Evolutionary conservation across 1,284 basidiomycete genomes (phyloP), one percentile per base, ranked within the genome.

Genomic region (Neolentinus lepideus): DNA sequence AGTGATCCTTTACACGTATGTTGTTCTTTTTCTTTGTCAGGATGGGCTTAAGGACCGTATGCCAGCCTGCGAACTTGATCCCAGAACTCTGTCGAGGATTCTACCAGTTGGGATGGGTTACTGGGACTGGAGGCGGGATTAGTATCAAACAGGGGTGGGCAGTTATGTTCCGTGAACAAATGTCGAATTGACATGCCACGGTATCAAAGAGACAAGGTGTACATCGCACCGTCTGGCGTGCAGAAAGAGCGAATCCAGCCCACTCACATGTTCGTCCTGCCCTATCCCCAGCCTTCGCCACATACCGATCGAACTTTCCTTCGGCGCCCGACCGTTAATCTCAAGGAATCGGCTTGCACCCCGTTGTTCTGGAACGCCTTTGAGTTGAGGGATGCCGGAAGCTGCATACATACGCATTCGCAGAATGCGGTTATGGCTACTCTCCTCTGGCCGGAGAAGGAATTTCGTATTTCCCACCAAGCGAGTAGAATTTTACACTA

Each of bases 341-440:
- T 92, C 59, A 90, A 87, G 63, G 89, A 92, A 64, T 88, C 85
- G 1, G 87, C 87, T 1, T 92, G 90, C 68, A 93, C 91, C 0
- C 92, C 91, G 6, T 72, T 94, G n/a, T 94, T 94, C 74, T 93
- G 89, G 88, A 92, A 92, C 66, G 90, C 91, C 2, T 94, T 92
- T 67, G 85, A 88, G 27, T 70, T 88, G 62, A 76, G 90, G 21
- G 74, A 80, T 53, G 90, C 90, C 2, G 86, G 87, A 0, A 87
- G 88, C 52, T 93, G 90, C 63, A 92, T 94, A 58, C 92, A 94
- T 66, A 93, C 91, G 0, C 92, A 94, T 67, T 89, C 85, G 1
- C 92, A 93, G 66, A 79, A 91, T 66, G 90, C 89, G 54, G 92
- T 94, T 36, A 88, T 93, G 82, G 85, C 86, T 3, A 93, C 90